Evolutionary conservation across 352 stramenopile genomes (phyloP).

Genomic region (Phytopythium helicoides): DNA sequence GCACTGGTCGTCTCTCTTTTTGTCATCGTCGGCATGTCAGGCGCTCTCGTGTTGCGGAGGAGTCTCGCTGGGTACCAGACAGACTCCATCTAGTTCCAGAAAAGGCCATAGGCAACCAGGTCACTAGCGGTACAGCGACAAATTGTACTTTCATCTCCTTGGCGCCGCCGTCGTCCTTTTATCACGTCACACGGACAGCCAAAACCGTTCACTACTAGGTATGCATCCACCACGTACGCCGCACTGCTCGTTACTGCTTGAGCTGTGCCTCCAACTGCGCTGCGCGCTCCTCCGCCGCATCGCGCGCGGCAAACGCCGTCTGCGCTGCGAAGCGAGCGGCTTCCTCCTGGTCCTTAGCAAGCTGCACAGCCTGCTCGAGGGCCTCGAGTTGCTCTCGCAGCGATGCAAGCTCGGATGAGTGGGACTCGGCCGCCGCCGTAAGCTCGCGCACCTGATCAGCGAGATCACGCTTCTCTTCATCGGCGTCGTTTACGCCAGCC

Average conservation of each 20-base stretch:
- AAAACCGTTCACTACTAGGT: too few relatives aligned
- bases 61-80: conserved; percentile 82
- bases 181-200: too few relatives aligned
- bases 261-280: conserved; percentile 43
- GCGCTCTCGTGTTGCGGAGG: conserved; percentile 64
- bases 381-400: conserved; percentile 39
- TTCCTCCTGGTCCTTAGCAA: conserved; percentile 67
- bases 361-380: conserved; percentile 38
- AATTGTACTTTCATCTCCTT: too few relatives aligned
- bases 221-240: too few relatives aligned
- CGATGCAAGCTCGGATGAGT: conserved; percentile 27
- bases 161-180: too few relatives aligned
- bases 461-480: conserved; percentile 17
- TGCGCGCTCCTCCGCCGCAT: conserved; percentile 50
- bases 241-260: conserved; percentile 7
- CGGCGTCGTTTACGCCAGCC: conserved; percentile 7
- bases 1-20: conserved; percentile 72
- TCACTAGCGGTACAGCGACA: too few relatives aligned
- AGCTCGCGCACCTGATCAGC: conserved; percentile 29
- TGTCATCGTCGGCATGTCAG: conserved; percentile 67
- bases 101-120: too few relatives aligned
- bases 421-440: conserved; percentile 17
- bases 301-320: conserved; percentile 60
- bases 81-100: conserved; percentile 82
- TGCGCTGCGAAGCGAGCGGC: conserved; percentile 71